Conservation (phyloP, 352 stramenopile genomes). For the Phytopythium oedochilum region DNA sequence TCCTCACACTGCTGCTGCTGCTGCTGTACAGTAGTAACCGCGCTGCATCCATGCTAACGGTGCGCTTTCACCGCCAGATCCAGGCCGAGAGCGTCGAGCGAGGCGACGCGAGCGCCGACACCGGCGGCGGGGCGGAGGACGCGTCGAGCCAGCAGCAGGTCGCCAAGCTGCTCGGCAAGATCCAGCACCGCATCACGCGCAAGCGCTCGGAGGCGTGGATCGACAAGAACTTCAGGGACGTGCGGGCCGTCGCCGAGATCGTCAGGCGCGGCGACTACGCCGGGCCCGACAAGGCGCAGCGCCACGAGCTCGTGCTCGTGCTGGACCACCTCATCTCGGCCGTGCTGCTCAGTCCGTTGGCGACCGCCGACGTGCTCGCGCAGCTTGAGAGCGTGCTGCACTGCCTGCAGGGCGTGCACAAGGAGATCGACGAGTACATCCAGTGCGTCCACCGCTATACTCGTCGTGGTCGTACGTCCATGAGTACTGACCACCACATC, state of each 20-base stretch:
- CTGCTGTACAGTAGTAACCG: no score
- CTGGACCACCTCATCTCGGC: conserved; percentile 70
- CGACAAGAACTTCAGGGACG: conserved; percentile 51
- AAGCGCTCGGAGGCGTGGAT: conserved; percentile 62
- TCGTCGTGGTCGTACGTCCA: no score
- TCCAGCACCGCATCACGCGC: conserved; percentile 61
- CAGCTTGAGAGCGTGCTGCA: conserved; percentile 37
- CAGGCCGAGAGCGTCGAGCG: neutral
- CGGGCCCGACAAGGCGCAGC: conserved; percentile 30
- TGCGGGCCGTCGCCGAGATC: conserved; percentile 29
- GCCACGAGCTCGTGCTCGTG: conserved; percentile 55
- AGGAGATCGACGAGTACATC: conserved; percentile 61
- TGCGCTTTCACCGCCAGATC: neutral
- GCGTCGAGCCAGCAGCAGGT: conserved; percentile 31
- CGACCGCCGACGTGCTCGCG: conserved; percentile 21
- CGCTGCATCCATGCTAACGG: no score
- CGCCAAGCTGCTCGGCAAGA: conserved; percentile 38
- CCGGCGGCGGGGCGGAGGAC: conserved; percentile 13
- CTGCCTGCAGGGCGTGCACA: conserved; percentile 27
- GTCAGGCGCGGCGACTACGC: conserved; percentile 23
- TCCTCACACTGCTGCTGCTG: no score
- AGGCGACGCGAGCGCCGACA: neutral
- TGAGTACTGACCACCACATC: no score
- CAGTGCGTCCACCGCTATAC: conserved; percentile 23
- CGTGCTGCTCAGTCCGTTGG: conserved; percentile 47